phyloP scores from a whole-genome alignment of 73 alveolate species.

The Urostyla sp. region DNA sequence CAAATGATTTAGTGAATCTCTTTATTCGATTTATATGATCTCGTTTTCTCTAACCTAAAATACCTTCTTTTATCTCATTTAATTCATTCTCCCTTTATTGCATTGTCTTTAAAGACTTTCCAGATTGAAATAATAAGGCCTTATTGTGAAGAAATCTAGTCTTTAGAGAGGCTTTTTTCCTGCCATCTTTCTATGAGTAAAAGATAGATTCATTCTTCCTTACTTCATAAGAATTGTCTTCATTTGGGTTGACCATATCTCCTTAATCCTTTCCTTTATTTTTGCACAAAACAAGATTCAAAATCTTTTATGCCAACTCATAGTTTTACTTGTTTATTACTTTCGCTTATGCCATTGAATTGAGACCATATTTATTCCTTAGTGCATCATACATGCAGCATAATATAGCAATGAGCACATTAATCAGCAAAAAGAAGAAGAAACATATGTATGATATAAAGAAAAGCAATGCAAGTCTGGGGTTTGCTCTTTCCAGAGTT shows the following conservation, averaged over 20 bases:
- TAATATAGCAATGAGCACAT: conserved; percentile 65
- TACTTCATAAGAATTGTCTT: background rate
- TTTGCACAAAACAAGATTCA: background rate
- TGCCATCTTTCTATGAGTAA: background rate
- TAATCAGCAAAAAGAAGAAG: conserved; percentile 56
- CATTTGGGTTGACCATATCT: background rate
- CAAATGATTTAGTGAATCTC: conserved; percentile 22
- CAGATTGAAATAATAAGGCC: conserved; percentile 25
- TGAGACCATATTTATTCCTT: conserved; percentile 15
- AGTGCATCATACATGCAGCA: conserved; percentile 27
- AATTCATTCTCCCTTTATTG: conserved; percentile 25
- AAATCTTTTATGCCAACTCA: conserved; percentile 15
- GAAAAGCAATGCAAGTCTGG: conserved; percentile 38
- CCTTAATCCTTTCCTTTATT: background rate
- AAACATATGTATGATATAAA: conserved; percentile 54
- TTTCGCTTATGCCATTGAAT: conserved; percentile 48
- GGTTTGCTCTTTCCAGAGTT: conserved; percentile 48
- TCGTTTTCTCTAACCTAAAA: background rate
- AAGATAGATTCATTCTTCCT: background rate
- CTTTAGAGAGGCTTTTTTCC: conserved; percentile 1
- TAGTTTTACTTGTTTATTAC: conserved; percentile 7
- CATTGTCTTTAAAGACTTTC: conserved; percentile 17
- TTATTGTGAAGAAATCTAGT: conserved; percentile 18
- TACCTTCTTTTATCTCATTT: background rate
- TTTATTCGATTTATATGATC: conserved; percentile 19